A percentile compares a stretch with the other conserved stretches of the same genome.
phyloP scores from a whole-genome alignment of 2,329 filamentous ascomycete species.

The Cladophialophora carrionii region DNA sequence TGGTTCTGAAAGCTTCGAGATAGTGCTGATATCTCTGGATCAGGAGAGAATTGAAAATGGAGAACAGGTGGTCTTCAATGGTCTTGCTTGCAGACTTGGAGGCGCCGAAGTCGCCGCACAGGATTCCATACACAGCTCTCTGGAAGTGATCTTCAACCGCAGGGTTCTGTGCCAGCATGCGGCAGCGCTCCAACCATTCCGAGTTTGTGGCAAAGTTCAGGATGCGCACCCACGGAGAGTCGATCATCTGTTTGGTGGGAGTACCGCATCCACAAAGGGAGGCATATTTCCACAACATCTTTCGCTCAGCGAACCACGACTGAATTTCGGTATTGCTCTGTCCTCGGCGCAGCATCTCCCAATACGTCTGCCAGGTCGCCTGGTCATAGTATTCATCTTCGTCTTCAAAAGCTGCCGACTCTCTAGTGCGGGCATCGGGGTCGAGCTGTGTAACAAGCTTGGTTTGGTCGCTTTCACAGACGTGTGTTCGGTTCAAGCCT shows the following conservation, averaged over 20 bases:
- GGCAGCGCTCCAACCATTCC: slow-evolving; percentile 33
- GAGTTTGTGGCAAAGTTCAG: slow-evolving; percentile 35
- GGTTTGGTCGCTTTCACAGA: slow-evolving; percentile 53
- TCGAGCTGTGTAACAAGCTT: slow-evolving; percentile 84
- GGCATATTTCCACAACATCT: slow-evolving; percentile 86
- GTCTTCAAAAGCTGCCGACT: slow-evolving; percentile 73
- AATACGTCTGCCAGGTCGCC: slow-evolving; percentile 91
- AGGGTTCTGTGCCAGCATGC: slow-evolving; percentile 60
- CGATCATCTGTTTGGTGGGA: slow-evolving; percentile 46
- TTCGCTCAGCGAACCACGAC: slow-evolving; percentile 83
- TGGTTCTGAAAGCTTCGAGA: slow-evolving; percentile 50
- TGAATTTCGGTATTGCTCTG: slow-evolving; percentile 71
- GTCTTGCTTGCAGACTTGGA: slow-evolving; percentile 75
- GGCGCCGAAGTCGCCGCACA: slow-evolving; percentile 80
- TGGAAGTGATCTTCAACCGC: slow-evolving; percentile 73
- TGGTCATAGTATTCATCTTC: slow-evolving; percentile 88
- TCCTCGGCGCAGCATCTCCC: slow-evolving; percentile 88
- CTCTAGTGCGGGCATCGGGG: slow-evolving; percentile 83
- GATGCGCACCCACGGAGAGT: slow-evolving; percentile 39
- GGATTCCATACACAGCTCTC: slow-evolving; percentile 82
- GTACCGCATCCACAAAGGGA: slow-evolving; percentile 68
- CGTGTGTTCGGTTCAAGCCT: slow-evolving; percentile 56
- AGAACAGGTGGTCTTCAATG: slow-evolving; percentile 87
- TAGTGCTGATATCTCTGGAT: slow-evolving; percentile 78
- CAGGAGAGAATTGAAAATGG: slow-evolving; percentile 83